phyloP scores from a whole-genome alignment of 1,284 basidiomycete genomes.

The Athelia psychrophila region DNA sequence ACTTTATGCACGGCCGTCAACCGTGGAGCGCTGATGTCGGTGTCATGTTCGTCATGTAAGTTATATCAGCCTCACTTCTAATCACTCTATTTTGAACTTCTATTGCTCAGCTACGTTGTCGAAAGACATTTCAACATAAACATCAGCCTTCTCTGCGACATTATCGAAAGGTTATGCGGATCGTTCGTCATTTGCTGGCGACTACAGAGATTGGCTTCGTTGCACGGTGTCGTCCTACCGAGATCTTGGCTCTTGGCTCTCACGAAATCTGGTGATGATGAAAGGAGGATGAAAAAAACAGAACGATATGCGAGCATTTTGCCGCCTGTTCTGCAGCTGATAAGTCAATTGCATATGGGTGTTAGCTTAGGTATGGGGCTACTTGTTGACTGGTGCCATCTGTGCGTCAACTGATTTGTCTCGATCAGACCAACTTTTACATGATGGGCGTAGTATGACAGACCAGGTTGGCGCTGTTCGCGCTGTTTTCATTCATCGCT shows the following conservation, averaged over 20 bases:
- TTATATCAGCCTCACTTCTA: background rate
- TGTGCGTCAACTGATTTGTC: background rate
- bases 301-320: background rate
- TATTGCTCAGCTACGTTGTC: background rate
- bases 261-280: background rate
- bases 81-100: background rate
- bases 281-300: background rate
- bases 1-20: background rate
- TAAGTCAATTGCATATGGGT: background rate
- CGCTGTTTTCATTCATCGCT: background rate
- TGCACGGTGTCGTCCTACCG: background rate
- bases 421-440: background rate
- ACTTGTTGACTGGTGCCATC: background rate
- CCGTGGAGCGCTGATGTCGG: background rate
- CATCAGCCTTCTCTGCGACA: slow-evolving; percentile 1
- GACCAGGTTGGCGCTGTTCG: background rate
- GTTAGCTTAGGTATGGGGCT: background rate
- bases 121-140: background rate
- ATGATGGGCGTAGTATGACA: background rate
- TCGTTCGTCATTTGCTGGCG: background rate
- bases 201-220: background rate
- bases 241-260: background rate
- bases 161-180: background rate
- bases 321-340: background rate
- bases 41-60: background rate